Conservation (phyloP, 2,329 filamentous ascomycete genomes). For the Aspergillus melleus region DNA sequence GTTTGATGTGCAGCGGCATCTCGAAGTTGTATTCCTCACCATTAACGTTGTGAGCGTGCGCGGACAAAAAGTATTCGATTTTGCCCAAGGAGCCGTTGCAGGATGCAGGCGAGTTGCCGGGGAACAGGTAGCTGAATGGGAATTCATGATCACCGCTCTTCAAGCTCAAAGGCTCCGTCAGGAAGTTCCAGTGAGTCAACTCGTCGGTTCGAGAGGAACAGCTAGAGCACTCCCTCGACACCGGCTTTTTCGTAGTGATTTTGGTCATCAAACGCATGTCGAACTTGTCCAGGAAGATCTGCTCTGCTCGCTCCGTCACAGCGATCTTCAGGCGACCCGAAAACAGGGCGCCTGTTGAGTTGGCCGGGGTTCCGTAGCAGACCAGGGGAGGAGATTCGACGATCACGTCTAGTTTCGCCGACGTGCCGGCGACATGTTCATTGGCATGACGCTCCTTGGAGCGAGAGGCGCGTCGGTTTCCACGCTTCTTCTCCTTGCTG, state of each 20-base stretch:
- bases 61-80: conserved; percentile 77
- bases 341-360: conserved; percentile 80
- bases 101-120: conserved; percentile 80
- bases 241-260: conserved; percentile 77
- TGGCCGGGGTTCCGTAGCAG: conserved; percentile 72
- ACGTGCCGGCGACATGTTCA: conserved; percentile 35
- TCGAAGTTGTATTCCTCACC: conserved; percentile 65
- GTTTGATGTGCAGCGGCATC: conserved; percentile 70
- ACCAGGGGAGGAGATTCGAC: conserved; percentile 87
- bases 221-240: conserved; percentile 72
- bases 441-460: conserved; percentile 38
- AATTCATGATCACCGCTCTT: conserved; percentile 68
- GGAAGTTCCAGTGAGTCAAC: conserved; percentile 76
- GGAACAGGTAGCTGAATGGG: conserved; percentile 84
- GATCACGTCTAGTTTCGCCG: conserved; percentile 57
- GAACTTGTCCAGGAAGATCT: conserved; percentile 69
- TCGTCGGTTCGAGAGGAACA: conserved; percentile 72
- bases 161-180: conserved; percentile 53
- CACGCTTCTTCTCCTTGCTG: conserved; percentile 44
- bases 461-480: conserved; percentile 33
- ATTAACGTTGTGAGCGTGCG: conserved; percentile 61
- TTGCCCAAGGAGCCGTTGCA: conserved; percentile 71
- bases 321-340: conserved; percentile 78
- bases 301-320: conserved; percentile 62
- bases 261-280: conserved; percentile 70